Evolutionary conservation across 2,329 filamentous ascomycete species (phyloP), one percentile per base, ranked within the genome.

Genomic region (Chrysoporthe deuterocubensis): DNA sequence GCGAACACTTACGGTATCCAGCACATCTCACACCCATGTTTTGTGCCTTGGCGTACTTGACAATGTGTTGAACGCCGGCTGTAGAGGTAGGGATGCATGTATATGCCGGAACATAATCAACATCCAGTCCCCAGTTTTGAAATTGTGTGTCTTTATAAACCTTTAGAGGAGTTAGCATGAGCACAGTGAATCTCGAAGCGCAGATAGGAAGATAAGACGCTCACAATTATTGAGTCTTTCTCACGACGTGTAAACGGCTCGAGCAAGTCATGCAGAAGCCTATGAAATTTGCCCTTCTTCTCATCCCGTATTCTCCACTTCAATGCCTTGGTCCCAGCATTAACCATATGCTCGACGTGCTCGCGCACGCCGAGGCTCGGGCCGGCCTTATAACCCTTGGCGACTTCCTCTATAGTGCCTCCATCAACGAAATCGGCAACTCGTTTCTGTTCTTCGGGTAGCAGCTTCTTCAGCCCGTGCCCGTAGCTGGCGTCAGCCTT

Each of bases 21-120:
- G 76, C 75, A 46, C 78, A 80, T 42, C 81, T 76, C 18, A 83
- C 78, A 5, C 79, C 74, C 69, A 79, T 75, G 1, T 75, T 72
- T 37, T 78, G 72, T 3, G 65, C 62, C 43, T 76, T 76, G 0
- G 80, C 79, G 67, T 74, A 81, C 44, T 74, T 75, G 46, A 83
- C 77, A 43, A 83, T 74, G 43, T 79, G 79, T 46, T 81, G 77
- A 4, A 83, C 71, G 4, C 80, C 81, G 11, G 76, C 73, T 5
- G 80, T 75, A 0, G 79, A 82, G 16, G 73, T 78, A 2, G 81
- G 81, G 11, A 83, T 72, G 65, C 79, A 82, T 0, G 81, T 83
- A 61, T 75, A 78, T 18, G 72, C 73, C 0, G 81, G 81, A 1
- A 73, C 78, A 65, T 82, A 81, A 5, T 74, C 66, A 5, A 82